Percentiles rank a stretch among this genome's conserved stretches.
phyloP scores from a whole-genome alignment of 1,139 yeast genomes.

The Blastobotrys aristatus region DNA sequence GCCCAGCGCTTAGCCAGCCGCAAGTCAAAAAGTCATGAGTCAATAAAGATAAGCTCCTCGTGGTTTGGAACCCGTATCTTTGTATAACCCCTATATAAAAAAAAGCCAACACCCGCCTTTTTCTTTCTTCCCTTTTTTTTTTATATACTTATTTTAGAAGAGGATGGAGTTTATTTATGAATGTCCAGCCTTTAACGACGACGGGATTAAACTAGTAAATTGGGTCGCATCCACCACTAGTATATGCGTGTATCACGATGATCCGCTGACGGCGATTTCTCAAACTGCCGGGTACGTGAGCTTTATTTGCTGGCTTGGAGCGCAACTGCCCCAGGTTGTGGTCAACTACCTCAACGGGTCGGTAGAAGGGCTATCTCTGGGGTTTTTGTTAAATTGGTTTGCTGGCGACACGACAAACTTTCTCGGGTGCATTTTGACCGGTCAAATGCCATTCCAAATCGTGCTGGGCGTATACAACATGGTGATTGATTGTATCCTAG shows the following conservation, averaged over 20 bases:
- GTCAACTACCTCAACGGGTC: conserved; percentile 71
- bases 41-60: no score
- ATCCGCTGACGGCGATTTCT: conserved; percentile 27
- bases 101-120: no score
- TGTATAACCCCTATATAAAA: no score
- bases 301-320: conserved; percentile 69
- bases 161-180: conserved; percentile 1
- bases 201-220: conserved; percentile 23
- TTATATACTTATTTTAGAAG: no score
- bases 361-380: conserved; percentile 82
- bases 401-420: conserved; percentile 80
- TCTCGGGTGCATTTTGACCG: conserved; percentile 71
- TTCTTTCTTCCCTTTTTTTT: no score
- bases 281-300: conserved; percentile 46
- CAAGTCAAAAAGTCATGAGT: no score
- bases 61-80: no score
- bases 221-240: conserved; percentile 32
- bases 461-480: conserved; percentile 71
- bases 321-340: conserved; percentile 81
- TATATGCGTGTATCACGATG: conserved; percentile 28
- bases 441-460: conserved; percentile 72
- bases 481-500: conserved; percentile 62
- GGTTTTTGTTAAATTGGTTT: conserved; percentile 72
- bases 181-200: conserved; percentile 14
- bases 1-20: no score